phyloP scores from a whole-genome alignment of 257 asterid species.

The Nicotiana noctiflora region DNA sequence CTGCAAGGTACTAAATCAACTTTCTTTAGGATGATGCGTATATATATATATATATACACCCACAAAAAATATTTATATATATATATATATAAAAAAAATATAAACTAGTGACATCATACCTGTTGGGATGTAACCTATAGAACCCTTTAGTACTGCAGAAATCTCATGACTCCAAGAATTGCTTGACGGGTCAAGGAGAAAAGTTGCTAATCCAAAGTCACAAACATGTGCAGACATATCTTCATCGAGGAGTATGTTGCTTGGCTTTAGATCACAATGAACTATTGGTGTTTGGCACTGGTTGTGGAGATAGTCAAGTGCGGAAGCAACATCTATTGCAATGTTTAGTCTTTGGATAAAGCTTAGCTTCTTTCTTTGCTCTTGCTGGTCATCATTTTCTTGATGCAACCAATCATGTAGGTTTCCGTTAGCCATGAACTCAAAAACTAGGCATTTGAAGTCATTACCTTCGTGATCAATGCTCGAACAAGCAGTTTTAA shows the following conservation, averaged over 20 bases:
- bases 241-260: slow-evolving; percentile 36
- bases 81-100: background rate
- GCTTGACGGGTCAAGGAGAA: slow-evolving; percentile 17
- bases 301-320: slow-evolving; percentile 36
- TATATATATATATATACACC: too few species aligned
- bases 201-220: slow-evolving; percentile 36
- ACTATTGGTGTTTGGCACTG: slow-evolving; percentile 19
- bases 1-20: slow-evolving; percentile 13
- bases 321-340: slow-evolving; percentile 34
- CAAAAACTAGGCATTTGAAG: slow-evolving; percentile 29
- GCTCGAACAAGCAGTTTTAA: slow-evolving; percentile 30
- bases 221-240: slow-evolving; percentile 32
- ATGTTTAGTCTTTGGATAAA: slow-evolving; percentile 22
- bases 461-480: slow-evolving; percentile 29
- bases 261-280: slow-evolving; percentile 43
- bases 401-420: slow-evolving; percentile 31
- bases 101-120: slow-evolving; percentile 10
- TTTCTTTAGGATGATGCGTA: background rate
- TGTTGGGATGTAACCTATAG: slow-evolving; percentile 41
- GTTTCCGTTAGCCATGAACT: slow-evolving; percentile 33
- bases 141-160: slow-evolving; percentile 27
- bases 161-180: background rate
- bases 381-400: background rate
- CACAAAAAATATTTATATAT: too few species aligned
- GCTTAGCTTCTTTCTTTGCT: background rate